Base-by-base conservation (phyloP, 768 basidiomycete genomes). In the Leccinum longicurvipes region DNA sequence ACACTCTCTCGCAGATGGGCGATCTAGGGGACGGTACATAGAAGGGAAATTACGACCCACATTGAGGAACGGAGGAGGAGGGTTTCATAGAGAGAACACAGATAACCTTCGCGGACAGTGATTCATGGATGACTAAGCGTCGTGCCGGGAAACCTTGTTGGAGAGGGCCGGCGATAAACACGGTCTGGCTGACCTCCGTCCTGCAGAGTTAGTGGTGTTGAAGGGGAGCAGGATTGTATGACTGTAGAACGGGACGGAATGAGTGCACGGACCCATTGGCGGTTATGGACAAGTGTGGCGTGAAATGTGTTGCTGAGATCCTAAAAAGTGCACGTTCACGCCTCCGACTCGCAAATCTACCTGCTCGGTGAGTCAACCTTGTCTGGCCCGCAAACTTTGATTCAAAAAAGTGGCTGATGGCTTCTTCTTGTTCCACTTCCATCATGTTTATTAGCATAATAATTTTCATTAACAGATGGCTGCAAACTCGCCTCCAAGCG, bases 281-380 rank as follows among this genome's bases (percentile, higher is more conserved):
- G 59, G 55, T 65, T 67, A 65, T 61, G 61, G 67, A 46, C 60
- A 51, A 39, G 61, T 69, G 70, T 71, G 74, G 68, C 73, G 69
- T 59, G 69, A 64, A 58, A 60, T 60, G 54, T 49, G 65, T 50
- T 27, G 44, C 44, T 45, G 51, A 63, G 47, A 24, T 65, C 48
- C 62, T 52, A 69, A 73, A 72, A 67, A 67, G 73, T 62, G 59
- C 71, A 70, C 67, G 70, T 64, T 68, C 69, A 65, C 65, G 65
- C 77, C 77, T 78, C 79, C 77, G 77, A 81, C 79, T 62, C 82
- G 79, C 81, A 80, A 81, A 76, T 79, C 74, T 78, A 70, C 76
- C 76, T 77, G 73, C 74, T 81, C 82, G 82, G 84, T 85, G 77
- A 82, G 84, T 79, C 82, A 85, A 86, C 82, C 82, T 83, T 84